Evolutionary conservation across 495 filamentous ascomycete genomes (phyloP).

Genomic region (Aspergillus coremiiformis): DNA sequence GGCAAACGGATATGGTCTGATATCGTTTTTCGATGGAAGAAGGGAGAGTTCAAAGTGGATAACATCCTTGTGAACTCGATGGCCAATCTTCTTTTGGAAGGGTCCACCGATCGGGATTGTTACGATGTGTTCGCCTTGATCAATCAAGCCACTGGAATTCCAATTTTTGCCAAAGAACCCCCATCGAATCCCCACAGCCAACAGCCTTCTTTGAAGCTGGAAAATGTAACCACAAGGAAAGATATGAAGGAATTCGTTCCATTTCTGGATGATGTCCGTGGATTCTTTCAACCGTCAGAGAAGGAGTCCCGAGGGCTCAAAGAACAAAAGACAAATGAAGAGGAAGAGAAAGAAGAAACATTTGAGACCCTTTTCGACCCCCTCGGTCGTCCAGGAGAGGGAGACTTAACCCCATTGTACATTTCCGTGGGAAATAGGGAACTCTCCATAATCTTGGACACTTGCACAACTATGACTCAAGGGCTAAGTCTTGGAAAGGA

Average conservation of each 20-base stretch:
- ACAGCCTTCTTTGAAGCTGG: not conserved
- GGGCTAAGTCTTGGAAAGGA: constrained; percentile 32
- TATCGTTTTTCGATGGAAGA: constrained; percentile 61
- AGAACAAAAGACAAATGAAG: constrained; percentile 6
- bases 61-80: constrained; percentile 67
- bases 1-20: constrained; percentile 74
- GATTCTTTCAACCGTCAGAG: constrained; percentile 5
- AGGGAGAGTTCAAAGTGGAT: constrained; percentile 61
- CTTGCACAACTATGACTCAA: constrained; percentile 39
- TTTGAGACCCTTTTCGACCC: constrained; percentile 34
- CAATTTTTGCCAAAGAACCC: constrained; percentile 31
- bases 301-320: no score
- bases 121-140: constrained; percentile 65
- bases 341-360: constrained; percentile 23
- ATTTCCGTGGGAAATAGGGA: constrained; percentile 55
- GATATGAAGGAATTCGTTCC: constrained; percentile 22
- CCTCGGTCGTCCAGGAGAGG: constrained; percentile 7
- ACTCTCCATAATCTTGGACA: constrained; percentile 59
- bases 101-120: constrained; percentile 49
- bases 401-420: constrained; percentile 2
- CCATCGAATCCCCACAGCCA: not conserved
- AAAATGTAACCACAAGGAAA: not conserved
- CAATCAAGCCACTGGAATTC: constrained; percentile 69
- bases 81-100: constrained; percentile 60
- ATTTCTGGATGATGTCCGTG: constrained; percentile 25